Evolutionary conservation across 148 eudicot genomes (phyloP), one percentile per base, ranked within the genome.

Genomic region (Fagopyrum tataricum): DNA sequence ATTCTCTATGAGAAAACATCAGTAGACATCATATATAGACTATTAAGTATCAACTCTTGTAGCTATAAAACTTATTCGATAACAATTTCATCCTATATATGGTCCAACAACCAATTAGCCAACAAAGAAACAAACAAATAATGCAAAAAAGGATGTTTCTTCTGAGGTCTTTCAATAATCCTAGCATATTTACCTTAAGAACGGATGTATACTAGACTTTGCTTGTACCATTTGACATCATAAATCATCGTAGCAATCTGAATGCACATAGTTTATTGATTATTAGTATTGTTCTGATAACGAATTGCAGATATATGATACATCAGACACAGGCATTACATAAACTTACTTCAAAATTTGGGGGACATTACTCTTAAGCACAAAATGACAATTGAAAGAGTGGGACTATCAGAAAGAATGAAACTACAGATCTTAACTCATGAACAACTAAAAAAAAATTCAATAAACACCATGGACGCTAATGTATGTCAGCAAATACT

Each of bases 201-300:
- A 56, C 31, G 62, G 62, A 56, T 56, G 62, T 56, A 56, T 21
- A 56, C 62, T 20, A 56, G 62, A 56, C 26, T 56, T 56, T 56
- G 37, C 62, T 56, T 56, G 62, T 18, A 56, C 62, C 62, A 56
- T 56, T 56, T 56, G 31, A 56, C 62, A 56, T 56, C 62, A 56
- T 56, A 56, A 20, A 56, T 56, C 55, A 31, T 31, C n/a, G 55
- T 13, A 49, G 55, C 15, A 18, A 49, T 49, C n/a, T 17, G n/a
- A 49, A 49, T 49, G 15, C 55, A 49, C 15, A 14, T 49, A 13
- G 55, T 14, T 31, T 1, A 1, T 31, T 31, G 37, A 46, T 46
- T 46, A 46, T 8, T 13, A 46, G 10, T 10, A 13, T 13, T 46
- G 13, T 46, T 46, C 49, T 46, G 10, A 46, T 46, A 46, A 8